A percentile compares a stretch with the other conserved stretches of the same genome.
phyloP scores from a whole-genome alignment of 306 rosid genomes.

The Pyrus pyrifolia region DNA sequence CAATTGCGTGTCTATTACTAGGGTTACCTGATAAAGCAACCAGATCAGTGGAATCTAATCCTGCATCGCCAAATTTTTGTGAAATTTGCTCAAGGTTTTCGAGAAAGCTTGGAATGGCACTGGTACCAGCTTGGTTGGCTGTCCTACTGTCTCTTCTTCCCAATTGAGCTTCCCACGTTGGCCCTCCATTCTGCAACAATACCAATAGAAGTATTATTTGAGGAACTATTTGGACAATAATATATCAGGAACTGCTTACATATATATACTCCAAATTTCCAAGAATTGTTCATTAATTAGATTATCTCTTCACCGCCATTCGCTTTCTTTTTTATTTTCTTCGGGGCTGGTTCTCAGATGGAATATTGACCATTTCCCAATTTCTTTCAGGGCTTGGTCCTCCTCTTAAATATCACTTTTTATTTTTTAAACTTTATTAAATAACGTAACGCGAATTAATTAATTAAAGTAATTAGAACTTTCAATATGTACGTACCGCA shows the following conservation, averaged over 20 bases:
- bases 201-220: background rate
- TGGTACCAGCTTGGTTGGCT: background rate
- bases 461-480: background rate
- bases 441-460: no score
- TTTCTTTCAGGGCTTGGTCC: background rate
- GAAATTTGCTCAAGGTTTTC: background rate
- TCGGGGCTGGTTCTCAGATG: background rate
- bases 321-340: background rate
- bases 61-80: conserved; percentile 35
- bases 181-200: conserved; percentile 73
- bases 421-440: no score
- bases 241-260: background rate
- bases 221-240: background rate
- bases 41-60: conserved; percentile 54
- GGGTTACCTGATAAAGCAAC: conserved; percentile 37
- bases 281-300: background rate
- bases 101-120: background rate
- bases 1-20: background rate
- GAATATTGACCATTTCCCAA: background rate
- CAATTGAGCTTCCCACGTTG: conserved; percentile 50
- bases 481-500: conserved; percentile 8
- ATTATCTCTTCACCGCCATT: background rate
- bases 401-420: no score
- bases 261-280: background rate
- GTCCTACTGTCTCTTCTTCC: conserved; percentile 70